Base-by-base conservation (phyloP, 306 rosid species). In the Betula pendula region DNA sequence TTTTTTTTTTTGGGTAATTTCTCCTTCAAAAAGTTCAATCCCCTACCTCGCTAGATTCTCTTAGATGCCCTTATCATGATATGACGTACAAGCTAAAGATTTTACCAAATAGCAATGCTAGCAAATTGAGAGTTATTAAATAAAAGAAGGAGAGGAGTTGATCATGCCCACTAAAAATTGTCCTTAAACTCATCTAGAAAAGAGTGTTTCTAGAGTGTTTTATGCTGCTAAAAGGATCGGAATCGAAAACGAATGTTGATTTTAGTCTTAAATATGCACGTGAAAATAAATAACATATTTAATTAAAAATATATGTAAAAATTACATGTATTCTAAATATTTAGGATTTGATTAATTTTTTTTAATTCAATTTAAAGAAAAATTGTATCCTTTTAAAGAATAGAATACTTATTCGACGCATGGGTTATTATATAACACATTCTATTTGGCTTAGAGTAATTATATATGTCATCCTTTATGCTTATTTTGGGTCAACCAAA, bases 1-100 rank as follows among this genome's bases (percentile, higher is more conserved):
- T 35, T 3, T 38, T 50, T 67, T 67, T 67, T n/a, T n/a, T n/a
- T n/a, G n/a, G 27, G 80, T 25, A n/a, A 51, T 19, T 50, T 77
- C 8, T 20, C 19, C 40, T 65, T 50, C 68, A 51, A 33, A 17
- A n/a, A n/a, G 55, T 60, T 60, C 43, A 14, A 60, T 16, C 49
- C 63, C 66, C 44, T 20, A 31, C 17, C 56, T 71, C 44, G 33
- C 20, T 59, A 47, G 51, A 69, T 69, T 55, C 68, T 55, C 58
- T 10, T 10, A 19, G 25, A 13, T 49, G 24, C 27, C 65, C 6
- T 40, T 43, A 14, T 40, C 27, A 29, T 13, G 68, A 68, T 53
- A 7, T 53, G 11, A n/a, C 5, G 40, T 35, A 6, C 5, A 0
- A 35, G 40, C 40, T 35, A 38, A 38, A 38, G 42, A 38, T 38